A percentile compares a stretch with the other conserved stretches of the same genome.
phyloP scores from a whole-genome alignment of 176 grass and related monocot genomes.

The Aegilops sharonensis region DNA sequence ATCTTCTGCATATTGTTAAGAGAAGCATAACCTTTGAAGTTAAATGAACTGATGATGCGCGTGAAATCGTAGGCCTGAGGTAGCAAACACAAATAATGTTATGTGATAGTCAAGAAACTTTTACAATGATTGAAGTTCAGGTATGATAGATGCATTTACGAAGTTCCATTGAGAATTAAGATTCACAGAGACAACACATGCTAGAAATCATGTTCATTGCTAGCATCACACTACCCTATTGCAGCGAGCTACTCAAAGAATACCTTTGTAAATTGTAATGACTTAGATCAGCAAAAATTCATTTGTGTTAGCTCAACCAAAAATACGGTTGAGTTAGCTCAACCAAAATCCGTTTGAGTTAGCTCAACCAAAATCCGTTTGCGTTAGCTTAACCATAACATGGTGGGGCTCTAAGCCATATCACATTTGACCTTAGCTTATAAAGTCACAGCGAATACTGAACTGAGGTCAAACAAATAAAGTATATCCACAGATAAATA shows the following conservation, averaged over 20 bases:
- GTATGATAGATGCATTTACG: neutral
- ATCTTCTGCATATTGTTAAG: slow-evolving; percentile 83
- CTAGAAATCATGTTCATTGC: neutral
- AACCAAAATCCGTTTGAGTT: neutral
- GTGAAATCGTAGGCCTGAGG: slow-evolving; percentile 72
- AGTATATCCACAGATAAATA: neutral
- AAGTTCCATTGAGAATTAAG: neutral
- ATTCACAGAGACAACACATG: neutral
- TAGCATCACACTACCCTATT: neutral
- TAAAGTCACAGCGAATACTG: neutral
- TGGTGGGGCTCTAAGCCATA: neutral
- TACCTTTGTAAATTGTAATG: neutral
- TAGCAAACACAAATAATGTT: slow-evolving; percentile 22
- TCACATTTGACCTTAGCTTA: neutral
- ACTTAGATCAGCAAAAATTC: too few relatives aligned
- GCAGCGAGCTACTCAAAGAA: neutral
- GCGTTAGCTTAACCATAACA: neutral
- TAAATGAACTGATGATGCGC: slow-evolving; percentile 65
- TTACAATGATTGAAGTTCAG: neutral
- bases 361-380: neutral
- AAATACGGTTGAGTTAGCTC: neutral
- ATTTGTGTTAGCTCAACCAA: neutral
- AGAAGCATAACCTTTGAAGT: slow-evolving; percentile 80
- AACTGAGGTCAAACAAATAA: neutral
- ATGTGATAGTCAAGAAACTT: slow-evolving; percentile 11